Conservation (phyloP, 331 rosid species). For the Saraca asoca region DNA sequence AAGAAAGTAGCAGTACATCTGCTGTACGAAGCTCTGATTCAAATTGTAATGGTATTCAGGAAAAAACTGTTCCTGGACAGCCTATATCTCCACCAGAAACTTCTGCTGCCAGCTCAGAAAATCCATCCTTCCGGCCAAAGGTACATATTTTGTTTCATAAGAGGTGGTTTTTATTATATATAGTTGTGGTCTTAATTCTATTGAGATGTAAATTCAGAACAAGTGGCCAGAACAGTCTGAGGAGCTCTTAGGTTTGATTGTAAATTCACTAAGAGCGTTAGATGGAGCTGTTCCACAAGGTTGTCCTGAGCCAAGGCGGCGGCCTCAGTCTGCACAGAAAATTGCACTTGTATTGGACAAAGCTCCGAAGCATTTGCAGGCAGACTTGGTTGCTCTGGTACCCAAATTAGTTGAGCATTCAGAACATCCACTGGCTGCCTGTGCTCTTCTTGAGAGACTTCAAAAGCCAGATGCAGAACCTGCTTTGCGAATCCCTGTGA, state of each 20-base stretch:
- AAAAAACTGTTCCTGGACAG: slow-evolving; percentile 67
- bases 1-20: slow-evolving; percentile 65
- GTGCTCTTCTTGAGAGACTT: slow-evolving; percentile 84
- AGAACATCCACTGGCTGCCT: slow-evolving; percentile 94
- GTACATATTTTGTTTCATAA: slow-evolving; percentile 44
- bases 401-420: slow-evolving; percentile 97
- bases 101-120: slow-evolving; percentile 67
- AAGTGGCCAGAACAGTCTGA: slow-evolving; percentile 99
- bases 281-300: slow-evolving; percentile 96
- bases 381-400: slow-evolving; percentile 83
- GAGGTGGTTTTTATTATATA: slow-evolving; percentile 24
- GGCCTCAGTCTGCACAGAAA: slow-evolving; percentile 96
- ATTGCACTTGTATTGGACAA: slow-evolving; percentile 90
- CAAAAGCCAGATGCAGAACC: slow-evolving; percentile 95
- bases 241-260: slow-evolving; percentile 96
- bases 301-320: slow-evolving; percentile 92
- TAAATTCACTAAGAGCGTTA: slow-evolving; percentile 89
- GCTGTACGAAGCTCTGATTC: slow-evolving; percentile 91
- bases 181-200: slow-evolving; percentile 41
- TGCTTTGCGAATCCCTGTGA: slow-evolving; percentile 80
- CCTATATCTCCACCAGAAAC: slow-evolving; percentile 84
- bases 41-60: slow-evolving; percentile 48
- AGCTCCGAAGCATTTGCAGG: slow-evolving; percentile 94
- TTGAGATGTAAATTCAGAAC: slow-evolving; percentile 56
- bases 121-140: slow-evolving; percentile 68